Base-by-base conservation (phyloP, 1,284 basidiomycete genomes). In the Exobasidium rhododendri region DNA sequence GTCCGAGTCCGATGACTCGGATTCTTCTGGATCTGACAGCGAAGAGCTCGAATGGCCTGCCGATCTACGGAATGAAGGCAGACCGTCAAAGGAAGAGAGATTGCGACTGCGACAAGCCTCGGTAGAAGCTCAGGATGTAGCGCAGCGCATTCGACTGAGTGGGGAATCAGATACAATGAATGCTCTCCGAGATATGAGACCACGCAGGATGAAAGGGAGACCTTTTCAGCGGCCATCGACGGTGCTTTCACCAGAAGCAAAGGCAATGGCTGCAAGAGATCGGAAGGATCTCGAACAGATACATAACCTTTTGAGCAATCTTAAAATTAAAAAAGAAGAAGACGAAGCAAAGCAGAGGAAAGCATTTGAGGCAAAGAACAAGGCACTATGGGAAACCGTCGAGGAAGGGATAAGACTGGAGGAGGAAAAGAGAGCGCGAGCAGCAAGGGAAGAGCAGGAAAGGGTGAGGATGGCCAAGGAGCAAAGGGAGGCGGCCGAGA, bases 341-440 rank as follows among this genome's bases (percentile, higher is more conserved):
- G 58, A 68, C 29, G 74, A 79, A 17, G 59, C 61, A n/a, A 63
- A 68, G 10, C 66, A 70, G 10, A 63, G 69, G 17, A 61, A 62
- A 10, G 74, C 68, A 3, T 79, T 78, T 28, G 75, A 79, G 53
- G 63, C 65, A 28, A 70, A 73, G 3, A 73, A 78, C 53, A 64
- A 69, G 28, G 61, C 51, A 10, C 67, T 79, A 6, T 79, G 77
- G 77, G 65, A 70, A 3, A 71, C 66, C 30, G 75, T 79, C 50
- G 76, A 79, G 40, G 61, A 62, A 2, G 66, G 67, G 14, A 78
- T 79, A 53, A 68, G 70, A 2, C 65, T 68, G 1, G 77, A 71
- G 10, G 74, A 78, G 63, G 58, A 61, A 17, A 65, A 66, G 43
- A 66, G 65, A 3, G 63, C 61, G 31, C 62, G 65, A 35, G 63